Conservation (phyloP, 2,329 filamentous ascomycete species). For the Penicillium sp. region DNA sequence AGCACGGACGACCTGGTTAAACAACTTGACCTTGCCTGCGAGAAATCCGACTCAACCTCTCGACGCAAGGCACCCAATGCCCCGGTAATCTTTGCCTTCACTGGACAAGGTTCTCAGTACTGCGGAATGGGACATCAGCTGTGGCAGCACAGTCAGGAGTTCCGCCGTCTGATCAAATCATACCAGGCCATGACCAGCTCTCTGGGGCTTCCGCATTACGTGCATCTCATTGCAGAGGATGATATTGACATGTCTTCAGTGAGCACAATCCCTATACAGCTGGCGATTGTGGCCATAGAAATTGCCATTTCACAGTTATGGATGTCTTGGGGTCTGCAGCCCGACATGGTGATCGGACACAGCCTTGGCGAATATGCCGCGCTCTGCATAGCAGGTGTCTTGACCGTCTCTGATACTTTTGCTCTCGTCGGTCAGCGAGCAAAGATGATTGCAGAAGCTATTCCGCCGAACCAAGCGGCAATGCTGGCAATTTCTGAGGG, state of each 20-base stretch:
- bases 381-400: conserved; percentile 31
- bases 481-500: conserved; percentile 3
- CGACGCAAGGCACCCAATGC: conserved; percentile 32
- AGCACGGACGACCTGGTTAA: conserved; percentile 4
- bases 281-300: conserved; percentile 38
- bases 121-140: conserved; percentile 30
- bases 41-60: too few species aligned
- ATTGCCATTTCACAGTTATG: conserved; percentile 40
- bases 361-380: conserved; percentile 43
- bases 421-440: conserved; percentile 70
- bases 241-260: background rate
- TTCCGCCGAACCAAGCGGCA: conserved; percentile 33
- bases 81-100: conserved; percentile 39
- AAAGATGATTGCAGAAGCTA: conserved; percentile 52
- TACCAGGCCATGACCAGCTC: background rate
- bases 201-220: background rate
- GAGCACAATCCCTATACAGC: conserved; percentile 28
- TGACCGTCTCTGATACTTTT: conserved; percentile 43
- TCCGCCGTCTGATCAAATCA: conserved; percentile 17
- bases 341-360: conserved; percentile 55
- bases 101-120: conserved; percentile 37
- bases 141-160: conserved; percentile 25
- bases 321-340: conserved; percentile 29
- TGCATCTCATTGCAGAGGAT: background rate
- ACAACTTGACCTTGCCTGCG: background rate